Evolutionary conservation across 2,329 filamentous ascomycete species (phyloP), one percentile per base, ranked within the genome.

Genomic region (Apiospora aurea): DNA sequence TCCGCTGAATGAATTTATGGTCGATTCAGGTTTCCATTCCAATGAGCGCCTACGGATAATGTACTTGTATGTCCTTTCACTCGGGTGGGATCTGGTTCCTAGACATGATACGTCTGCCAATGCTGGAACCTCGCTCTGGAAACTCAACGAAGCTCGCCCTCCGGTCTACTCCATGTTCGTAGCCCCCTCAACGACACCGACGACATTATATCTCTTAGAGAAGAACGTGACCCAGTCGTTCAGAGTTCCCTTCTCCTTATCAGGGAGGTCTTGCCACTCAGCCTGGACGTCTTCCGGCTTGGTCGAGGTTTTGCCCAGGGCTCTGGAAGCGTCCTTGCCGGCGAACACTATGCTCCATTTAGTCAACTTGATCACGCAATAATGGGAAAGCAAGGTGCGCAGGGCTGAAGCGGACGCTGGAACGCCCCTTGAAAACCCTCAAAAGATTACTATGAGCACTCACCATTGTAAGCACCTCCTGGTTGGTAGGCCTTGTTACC

Each of bases 181-280:
- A 41, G 89, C 89, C 47, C 88, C 89, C 73, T 87, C 84, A 21
- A 93, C 89, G 71, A 86, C 81, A 18, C 94, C 94, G 67, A 97
- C 91, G 69, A 98, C 89, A 78, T 97, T 98, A 85, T 99, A 99
- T 72, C 96, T 89, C 86, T 98, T 99, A 76, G 93, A 94, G 83
- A 99, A 99, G 84, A 97, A 99, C 1, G 93, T 97, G 75, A 92
- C 90, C 96, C 96, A 99, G 82, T 99, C 96, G 70, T 96, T 89
- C 73, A 99, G 85, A 3, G 93, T 92, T 38, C 89, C 90, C 85
- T 96, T 94, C 81, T 98, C 72, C 18, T 71, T 72, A 46, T 76
- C 76, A 34, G 77, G 74, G 46, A 79, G 51, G 70, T 78, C 69
- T 2, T 71, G 67, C 57, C 77, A 57, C 5, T 73, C 71, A 18